Conservation (phyloP, 2,329 filamentous ascomycete genomes). For the Aureobasidium melanogenum region DNA sequence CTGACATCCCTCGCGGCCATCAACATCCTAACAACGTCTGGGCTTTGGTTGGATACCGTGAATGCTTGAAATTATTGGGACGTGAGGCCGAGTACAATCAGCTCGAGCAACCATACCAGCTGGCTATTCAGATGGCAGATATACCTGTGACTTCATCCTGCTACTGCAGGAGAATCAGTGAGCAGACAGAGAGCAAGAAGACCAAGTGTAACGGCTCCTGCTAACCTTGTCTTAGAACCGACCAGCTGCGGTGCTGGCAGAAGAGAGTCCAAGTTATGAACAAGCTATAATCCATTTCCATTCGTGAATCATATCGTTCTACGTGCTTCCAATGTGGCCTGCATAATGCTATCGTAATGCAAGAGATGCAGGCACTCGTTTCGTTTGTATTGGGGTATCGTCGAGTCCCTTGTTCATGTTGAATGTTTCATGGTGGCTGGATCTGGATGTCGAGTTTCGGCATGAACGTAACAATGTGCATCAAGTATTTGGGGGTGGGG, state of each 20-base stretch:
- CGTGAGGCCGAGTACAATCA: slow-evolving; percentile 38
- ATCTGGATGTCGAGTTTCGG: too few relatives aligned
- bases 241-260: neutral
- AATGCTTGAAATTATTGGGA: slow-evolving; percentile 55
- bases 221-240: neutral
- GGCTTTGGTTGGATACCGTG: slow-evolving; percentile 64
- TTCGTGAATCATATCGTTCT: neutral
- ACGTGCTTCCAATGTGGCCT: neutral
- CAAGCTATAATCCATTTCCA: neutral
- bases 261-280: neutral
- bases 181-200: slow-evolving; percentile 1
- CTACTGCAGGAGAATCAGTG: slow-evolving; percentile 38
- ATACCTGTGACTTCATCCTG: slow-evolving; percentile 50
- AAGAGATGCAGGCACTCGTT: neutral
- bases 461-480: too few relatives aligned
- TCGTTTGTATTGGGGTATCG: too few relatives aligned
- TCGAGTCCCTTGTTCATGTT: neutral
- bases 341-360: neutral
- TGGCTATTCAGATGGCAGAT: slow-evolving; percentile 50
- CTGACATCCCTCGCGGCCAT: slow-evolving; percentile 51
- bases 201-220: neutral
- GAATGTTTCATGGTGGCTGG: too few relatives aligned
- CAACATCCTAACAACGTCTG: slow-evolving; percentile 67
- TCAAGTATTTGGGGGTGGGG: too few relatives aligned
- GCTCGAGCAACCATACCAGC: slow-evolving; percentile 41